phyloP scores from a whole-genome alignment of 768 basidiomycete species.

The Leccinum barrowsii region DNA sequence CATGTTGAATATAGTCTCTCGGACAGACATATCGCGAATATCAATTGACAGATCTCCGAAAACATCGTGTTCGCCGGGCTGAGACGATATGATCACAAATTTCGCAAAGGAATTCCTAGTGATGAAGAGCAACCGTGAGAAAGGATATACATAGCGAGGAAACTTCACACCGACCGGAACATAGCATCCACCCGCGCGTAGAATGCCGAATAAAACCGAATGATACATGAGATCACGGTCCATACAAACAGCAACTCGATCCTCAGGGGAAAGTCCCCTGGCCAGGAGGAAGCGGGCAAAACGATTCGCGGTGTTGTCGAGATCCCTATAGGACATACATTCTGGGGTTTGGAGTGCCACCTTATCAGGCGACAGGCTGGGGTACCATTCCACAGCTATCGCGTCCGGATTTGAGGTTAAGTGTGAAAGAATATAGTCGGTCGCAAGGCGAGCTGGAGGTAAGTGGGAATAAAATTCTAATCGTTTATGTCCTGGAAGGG shows the following conservation, averaged over 20 bases:
- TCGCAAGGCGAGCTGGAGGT: slow-evolving; percentile 17
- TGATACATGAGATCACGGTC: slow-evolving; percentile 42
- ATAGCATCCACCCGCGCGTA: slow-evolving; percentile 50
- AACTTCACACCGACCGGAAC: slow-evolving; percentile 38
- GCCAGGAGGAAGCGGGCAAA: slow-evolving; percentile 41
- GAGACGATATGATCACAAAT: slow-evolving; percentile 38
- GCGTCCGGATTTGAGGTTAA: slow-evolving; percentile 11
- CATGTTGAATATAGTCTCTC: slow-evolving; percentile 28
- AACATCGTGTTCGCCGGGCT: neutral
- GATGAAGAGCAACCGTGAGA: slow-evolving; percentile 31
- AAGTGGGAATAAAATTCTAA: slow-evolving; percentile 16
- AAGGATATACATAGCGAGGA: slow-evolving; percentile 7
- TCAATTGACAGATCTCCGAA: slow-evolving; percentile 24
- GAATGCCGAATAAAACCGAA: slow-evolving; percentile 39
- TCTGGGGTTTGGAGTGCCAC: slow-evolving; percentile 1
- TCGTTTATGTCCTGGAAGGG: slow-evolving; percentile 8
- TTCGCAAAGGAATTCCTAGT: slow-evolving; percentile 39
- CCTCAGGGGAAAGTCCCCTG: slow-evolving; percentile 34
- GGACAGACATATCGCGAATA: slow-evolving; percentile 19
- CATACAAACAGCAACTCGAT: slow-evolving; percentile 45
- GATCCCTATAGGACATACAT: slow-evolving; percentile 31
- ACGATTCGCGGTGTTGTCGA: slow-evolving; percentile 37
- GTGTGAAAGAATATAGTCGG: slow-evolving; percentile 24
- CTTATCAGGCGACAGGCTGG: slow-evolving; percentile 5
- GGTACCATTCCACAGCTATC: slow-evolving; percentile 24